Percentiles rank a stretch among this genome's conserved stretches.
Evolutionary conservation across 78 protist species (phyloP).

Genomic region (Dictyostelium intermedium): DNA sequence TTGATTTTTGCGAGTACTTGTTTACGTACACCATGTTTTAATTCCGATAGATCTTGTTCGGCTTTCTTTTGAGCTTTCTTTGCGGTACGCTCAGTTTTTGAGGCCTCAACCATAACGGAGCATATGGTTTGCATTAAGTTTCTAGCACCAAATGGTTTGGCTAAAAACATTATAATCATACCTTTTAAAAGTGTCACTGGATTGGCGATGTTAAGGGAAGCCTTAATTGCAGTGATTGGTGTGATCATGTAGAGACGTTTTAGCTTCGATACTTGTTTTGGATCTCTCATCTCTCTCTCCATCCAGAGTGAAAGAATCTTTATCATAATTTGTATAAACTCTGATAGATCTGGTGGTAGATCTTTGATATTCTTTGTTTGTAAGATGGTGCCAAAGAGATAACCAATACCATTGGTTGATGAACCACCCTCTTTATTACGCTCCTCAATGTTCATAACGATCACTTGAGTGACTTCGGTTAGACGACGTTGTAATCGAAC

Average conservation of each 20-base stretch:
- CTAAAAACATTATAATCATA: slow-evolving; percentile 51
- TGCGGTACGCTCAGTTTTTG: slow-evolving; percentile 21
- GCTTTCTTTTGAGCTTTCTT: slow-evolving; percentile 25
- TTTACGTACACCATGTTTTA: background rate
- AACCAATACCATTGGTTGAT: slow-evolving; percentile 35
- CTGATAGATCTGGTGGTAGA: slow-evolving; percentile 21
- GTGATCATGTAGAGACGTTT: slow-evolving; percentile 69
- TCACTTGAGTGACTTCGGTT: slow-evolving; percentile 58
- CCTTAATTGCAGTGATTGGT: slow-evolving; percentile 60
- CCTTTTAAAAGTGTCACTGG: slow-evolving; percentile 66
- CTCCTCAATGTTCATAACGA: slow-evolving; percentile 52
- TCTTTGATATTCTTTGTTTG: slow-evolving; percentile 21
- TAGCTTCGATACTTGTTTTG: slow-evolving; percentile 40
- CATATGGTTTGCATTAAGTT: slow-evolving; percentile 66
- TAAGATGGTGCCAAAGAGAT: slow-evolving; percentile 13
- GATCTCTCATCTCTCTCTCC: slow-evolving; percentile 71
- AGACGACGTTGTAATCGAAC: slow-evolving; percentile 5
- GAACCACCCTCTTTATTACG: background rate
- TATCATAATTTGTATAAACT: slow-evolving; percentile 2
- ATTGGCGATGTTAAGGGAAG: slow-evolving; percentile 54
- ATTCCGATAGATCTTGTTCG: background rate
- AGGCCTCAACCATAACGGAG: slow-evolving; percentile 53
- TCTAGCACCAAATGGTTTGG: slow-evolving; percentile 72
- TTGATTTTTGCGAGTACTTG: slow-evolving; percentile 26
- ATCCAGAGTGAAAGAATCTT: slow-evolving; percentile 66